Evolutionary conservation across 306 rosid genomes (phyloP).

Genomic region (Cicer judaicum): DNA sequence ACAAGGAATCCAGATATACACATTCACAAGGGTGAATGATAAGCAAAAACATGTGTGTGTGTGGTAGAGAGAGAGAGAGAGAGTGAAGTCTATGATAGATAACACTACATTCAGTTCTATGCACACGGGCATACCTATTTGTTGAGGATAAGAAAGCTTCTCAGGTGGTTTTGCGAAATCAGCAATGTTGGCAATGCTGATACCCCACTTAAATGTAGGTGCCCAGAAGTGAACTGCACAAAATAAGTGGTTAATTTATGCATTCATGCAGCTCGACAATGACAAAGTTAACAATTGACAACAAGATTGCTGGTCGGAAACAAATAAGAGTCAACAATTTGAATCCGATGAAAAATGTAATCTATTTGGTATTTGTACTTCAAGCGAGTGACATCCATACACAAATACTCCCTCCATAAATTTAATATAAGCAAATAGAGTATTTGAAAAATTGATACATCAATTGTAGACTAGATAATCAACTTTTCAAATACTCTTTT

Average conservation of each 20-base stretch:
- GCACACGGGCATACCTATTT: conserved; percentile 62
- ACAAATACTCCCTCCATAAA: no score
- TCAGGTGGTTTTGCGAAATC: conserved; percentile 95
- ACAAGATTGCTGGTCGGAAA: conserved; percentile 17
- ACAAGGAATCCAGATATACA: conserved; percentile 21
- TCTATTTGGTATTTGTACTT: not conserved
- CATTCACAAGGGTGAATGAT: not conserved
- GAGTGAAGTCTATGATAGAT: not conserved
- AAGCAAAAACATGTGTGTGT: not conserved
- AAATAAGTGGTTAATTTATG: conserved; percentile 33
- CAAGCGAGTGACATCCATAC: not conserved
- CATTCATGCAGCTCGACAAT: conserved; percentile 11
- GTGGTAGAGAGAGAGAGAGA: not conserved
- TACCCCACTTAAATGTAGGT: conserved; percentile 98
- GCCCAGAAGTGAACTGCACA: conserved; percentile 97
- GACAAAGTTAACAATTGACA: conserved; percentile 20
- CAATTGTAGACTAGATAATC: no score
- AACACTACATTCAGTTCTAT: conserved; percentile 10
- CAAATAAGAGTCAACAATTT: conserved; percentile 23
- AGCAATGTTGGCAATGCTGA: conserved; percentile 91
- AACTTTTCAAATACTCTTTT: no score
- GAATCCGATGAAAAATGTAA: conserved; percentile 25
- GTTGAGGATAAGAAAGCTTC: conserved; percentile 93
- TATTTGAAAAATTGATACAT: no score
- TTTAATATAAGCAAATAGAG: no score